Conservation (phyloP, 2,329 filamentous ascomycete genomes). For the Thelonectria olida region DNA sequence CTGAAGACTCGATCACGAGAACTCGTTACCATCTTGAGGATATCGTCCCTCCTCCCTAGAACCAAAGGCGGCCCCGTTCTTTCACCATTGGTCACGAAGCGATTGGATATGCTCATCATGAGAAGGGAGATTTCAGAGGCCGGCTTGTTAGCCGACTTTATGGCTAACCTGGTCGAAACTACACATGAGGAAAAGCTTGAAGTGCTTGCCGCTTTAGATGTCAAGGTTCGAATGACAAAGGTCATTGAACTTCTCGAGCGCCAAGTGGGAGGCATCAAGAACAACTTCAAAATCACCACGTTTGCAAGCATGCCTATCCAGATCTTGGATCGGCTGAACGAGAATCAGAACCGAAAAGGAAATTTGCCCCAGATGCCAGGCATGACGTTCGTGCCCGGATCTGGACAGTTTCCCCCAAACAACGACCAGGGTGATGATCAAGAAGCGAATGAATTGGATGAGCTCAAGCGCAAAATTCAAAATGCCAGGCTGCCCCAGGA, state of each 20-base stretch:
- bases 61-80: conserved; percentile 70
- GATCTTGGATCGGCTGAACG: conserved; percentile 63
- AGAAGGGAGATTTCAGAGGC: conserved; percentile 85
- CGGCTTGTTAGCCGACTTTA: conserved; percentile 90
- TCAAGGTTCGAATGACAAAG: conserved; percentile 80
- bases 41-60: conserved; percentile 85
- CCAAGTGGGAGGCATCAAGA: conserved; percentile 85
- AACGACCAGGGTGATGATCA: conserved; percentile 73
- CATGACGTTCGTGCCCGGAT: conserved; percentile 47
- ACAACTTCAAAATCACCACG: conserved; percentile 85
- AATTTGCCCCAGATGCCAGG: conserved; percentile 52
- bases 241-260: conserved; percentile 86
- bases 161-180: conserved; percentile 90
- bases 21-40: conserved; percentile 82
- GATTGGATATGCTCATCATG: conserved; percentile 87
- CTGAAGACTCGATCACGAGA: conserved; percentile 88
- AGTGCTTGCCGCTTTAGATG: conserved; percentile 81
- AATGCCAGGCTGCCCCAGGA: conserved; percentile 84
- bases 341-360: conserved; percentile 47
- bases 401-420: conserved; percentile 51
- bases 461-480: conserved; percentile 87
- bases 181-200: conserved; percentile 91
- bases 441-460: conserved; percentile 88
- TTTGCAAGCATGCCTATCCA: conserved; percentile 74
- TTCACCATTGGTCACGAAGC: conserved; percentile 84